phyloP scores from a whole-genome alignment of 1,139 yeast genomes.

The Hyphopichia buzzinii region DNA sequence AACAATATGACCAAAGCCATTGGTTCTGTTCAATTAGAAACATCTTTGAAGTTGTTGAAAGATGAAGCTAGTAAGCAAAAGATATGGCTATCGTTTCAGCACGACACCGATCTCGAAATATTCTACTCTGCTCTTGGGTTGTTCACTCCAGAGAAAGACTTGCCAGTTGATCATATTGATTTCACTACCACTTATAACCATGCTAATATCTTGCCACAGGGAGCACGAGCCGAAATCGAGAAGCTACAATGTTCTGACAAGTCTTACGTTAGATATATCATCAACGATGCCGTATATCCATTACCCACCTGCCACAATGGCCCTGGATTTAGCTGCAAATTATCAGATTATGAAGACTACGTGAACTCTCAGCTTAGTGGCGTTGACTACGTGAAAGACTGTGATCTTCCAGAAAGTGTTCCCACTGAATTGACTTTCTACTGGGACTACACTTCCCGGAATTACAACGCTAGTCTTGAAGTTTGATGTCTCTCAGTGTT shows the following conservation, averaged over 20 bases:
- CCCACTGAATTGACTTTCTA: constrained; percentile 35
- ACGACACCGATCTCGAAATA: constrained; percentile 56
- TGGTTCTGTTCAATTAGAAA: constrained; percentile 50
- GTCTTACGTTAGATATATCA: constrained; percentile 44
- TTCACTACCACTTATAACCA: constrained; percentile 44
- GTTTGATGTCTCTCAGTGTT: too few relatives aligned
- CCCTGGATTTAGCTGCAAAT: constrained; percentile 57
- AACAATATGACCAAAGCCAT: constrained; percentile 38
- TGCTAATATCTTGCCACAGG: constrained; percentile 55
- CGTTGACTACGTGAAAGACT: constrained; percentile 27
- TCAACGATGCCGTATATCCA: constrained; percentile 61
- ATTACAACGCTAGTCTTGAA: constrained; percentile 22
- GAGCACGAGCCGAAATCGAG: constrained; percentile 52
- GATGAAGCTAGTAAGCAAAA: constrained; percentile 27
- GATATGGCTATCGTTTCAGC: constrained; percentile 52
- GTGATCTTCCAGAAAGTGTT: constrained; percentile 37
- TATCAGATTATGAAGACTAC: constrained; percentile 35
- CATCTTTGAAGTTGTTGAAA: constrained; percentile 44
- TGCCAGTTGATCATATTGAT: constrained; percentile 25
- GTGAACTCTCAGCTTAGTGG: constrained; percentile 27
- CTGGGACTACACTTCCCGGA: constrained; percentile 31
- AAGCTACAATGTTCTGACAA: constrained; percentile 37
- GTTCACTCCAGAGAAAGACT: constrained; percentile 26
- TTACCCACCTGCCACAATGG: constrained; percentile 49
- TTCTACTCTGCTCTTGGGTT: constrained; percentile 53